phyloP scores from a whole-genome alignment of 2,329 filamentous ascomycete genomes.

The Fusarium secorum region DNA sequence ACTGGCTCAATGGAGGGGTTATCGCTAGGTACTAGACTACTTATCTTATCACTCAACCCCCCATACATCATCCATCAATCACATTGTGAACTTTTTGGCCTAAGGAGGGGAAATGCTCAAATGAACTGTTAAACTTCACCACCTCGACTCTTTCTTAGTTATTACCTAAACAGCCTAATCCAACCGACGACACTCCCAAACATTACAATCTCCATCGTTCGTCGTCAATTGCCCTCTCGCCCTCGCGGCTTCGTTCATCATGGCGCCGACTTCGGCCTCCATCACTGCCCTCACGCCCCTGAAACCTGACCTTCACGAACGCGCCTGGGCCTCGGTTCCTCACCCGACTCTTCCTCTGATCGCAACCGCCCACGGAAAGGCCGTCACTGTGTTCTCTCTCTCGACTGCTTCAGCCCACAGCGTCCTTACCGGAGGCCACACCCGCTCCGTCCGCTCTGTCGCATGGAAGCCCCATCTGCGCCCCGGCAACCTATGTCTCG shows the following conservation, averaged over 20 bases:
- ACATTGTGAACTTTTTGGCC: slow-evolving; percentile 26
- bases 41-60: slow-evolving; percentile 39
- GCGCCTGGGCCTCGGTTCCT: slow-evolving; percentile 85
- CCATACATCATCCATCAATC: not conserved
- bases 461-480: slow-evolving; percentile 83
- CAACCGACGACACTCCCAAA: not conserved
- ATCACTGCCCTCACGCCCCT: slow-evolving; percentile 60
- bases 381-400: slow-evolving; percentile 89
- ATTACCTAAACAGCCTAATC: not conserved
- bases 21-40: not conserved
- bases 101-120: slow-evolving; percentile 24
- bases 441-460: slow-evolving; percentile 83
- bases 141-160: not conserved
- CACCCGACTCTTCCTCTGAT: slow-evolving; percentile 89
- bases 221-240: not conserved
- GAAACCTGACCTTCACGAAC: slow-evolving; percentile 67
- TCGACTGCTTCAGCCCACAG: slow-evolving; percentile 80
- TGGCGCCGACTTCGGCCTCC: slow-evolving; percentile 40
- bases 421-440: slow-evolving; percentile 85
- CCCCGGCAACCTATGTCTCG: slow-evolving; percentile 75
- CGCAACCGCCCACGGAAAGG: slow-evolving; percentile 87
- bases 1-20: slow-evolving; percentile 28
- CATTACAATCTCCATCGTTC: not conserved
- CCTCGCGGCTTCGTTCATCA: slow-evolving; percentile 22
- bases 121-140: slow-evolving; percentile 4